phyloP scores from a whole-genome alignment of 2,329 filamentous ascomycete species.

The Hymenotorrendiella dingleyae region DNA sequence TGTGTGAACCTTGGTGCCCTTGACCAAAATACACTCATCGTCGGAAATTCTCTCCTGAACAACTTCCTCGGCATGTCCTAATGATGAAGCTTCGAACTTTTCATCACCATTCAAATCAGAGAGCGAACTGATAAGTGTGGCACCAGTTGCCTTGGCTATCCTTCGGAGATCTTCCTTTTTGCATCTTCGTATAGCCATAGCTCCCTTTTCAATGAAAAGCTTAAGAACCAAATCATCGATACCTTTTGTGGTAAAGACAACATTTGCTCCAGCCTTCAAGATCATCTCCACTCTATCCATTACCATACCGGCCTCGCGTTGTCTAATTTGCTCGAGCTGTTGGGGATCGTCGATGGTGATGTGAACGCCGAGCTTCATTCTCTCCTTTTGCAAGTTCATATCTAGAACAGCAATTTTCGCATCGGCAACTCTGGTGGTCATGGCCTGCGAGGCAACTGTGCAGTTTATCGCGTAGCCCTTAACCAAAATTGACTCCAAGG shows the following conservation, averaged over 20 bases:
- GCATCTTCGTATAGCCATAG: conserved; percentile 91
- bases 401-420: conserved; percentile 96
- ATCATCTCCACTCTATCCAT: conserved; percentile 96
- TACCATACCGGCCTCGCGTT: conserved; percentile 87
- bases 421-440: conserved; percentile 86
- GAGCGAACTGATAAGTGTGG: conserved; percentile 84
- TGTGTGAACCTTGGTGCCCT: conserved; percentile 89
- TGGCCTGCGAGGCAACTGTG: conserved; percentile 95
- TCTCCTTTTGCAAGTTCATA: conserved; percentile 98
- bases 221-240: conserved; percentile 96
- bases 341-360: conserved; percentile 97
- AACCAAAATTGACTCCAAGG: conserved; percentile 79
- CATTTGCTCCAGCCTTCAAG: conserved; percentile 92
- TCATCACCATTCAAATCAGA: conserved; percentile 98
- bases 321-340: conserved; percentile 94
- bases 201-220: conserved; percentile 87
- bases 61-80: conserved; percentile 91
- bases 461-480: conserved; percentile 98
- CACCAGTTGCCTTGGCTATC: conserved; percentile 93
- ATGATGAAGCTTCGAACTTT: conserved; percentile 83
- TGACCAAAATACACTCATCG: conserved; percentile 95
- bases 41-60: conserved; percentile 98
- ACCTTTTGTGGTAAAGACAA: conserved; percentile 94
- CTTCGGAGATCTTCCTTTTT: conserved; percentile 97
- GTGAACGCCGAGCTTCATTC: conserved; percentile 98